Base-by-base conservation (phyloP, 331 rosid species). In the Rhamnella rubrinervis region DNA sequence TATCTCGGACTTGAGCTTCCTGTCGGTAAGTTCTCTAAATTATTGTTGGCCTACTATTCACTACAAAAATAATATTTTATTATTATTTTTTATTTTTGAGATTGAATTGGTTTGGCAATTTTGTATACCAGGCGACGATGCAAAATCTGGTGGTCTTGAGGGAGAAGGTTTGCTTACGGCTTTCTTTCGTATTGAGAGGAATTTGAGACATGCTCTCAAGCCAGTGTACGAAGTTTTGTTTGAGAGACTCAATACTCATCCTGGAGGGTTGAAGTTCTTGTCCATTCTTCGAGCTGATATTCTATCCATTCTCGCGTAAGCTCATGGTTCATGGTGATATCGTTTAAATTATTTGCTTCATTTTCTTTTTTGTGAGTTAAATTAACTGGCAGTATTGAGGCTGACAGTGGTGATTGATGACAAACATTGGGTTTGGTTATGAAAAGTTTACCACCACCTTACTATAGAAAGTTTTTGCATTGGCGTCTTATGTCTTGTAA, bases 191-290 rank as follows among this genome's bases (percentile, higher is more conserved):
- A 73, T 84, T 68, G 97, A 93, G 81, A 64, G 88, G 68, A 93
- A 85, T 75, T 79, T 93, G 87, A 90, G 98, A 76, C 90, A 85
- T 31, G 86, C 95, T 11, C 91, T 93, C 39, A 85, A 87, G 81
- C 98, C 98, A 15, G 71, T 67, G 61, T 93, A 88, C 26, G 97
- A 90, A 80, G 89, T 84, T 78, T 92, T 93, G 46, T 93, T 93
- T 77, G 98, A 88, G 84, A 86, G 91, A 20, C 96, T 90, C 74
- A 93, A 93, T 77, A 90, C 89, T 9, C 92, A 93, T 76, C 88
- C 96, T 5, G 98, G 98, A 72, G 98, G 98, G 50, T 82, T 93
- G 85, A 89, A 79, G 78, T 80, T 85, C 82, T 84, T 93, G 71
- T 73, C 97, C 73, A 80, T 66, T 85, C 81, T 93, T 71, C 96